These are phyloP conservation scores for Xylaria digitata DNA, from an alignment of 2,329 filamentous ascomycete species.

Conservation along the genomic window DNA sequence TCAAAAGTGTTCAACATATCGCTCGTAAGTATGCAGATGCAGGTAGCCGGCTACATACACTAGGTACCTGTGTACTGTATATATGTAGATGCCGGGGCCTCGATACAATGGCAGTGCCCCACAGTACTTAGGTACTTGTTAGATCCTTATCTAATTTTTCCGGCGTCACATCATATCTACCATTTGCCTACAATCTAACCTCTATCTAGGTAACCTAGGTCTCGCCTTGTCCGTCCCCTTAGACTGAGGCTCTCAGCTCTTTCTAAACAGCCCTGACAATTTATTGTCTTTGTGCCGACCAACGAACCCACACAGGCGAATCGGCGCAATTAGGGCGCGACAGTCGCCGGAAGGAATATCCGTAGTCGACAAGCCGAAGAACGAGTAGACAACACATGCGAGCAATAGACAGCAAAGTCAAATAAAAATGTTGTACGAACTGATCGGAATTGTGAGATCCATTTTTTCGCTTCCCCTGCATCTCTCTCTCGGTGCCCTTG, in stretches of 20 bases:
- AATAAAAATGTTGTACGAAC: constrained; percentile 84
- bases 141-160: constrained; percentile 8
- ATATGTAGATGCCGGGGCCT: too few species aligned
- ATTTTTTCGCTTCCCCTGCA: background rate
- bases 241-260: too few species aligned
- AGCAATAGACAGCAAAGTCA: background rate
- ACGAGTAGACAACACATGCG: background rate
- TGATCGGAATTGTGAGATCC: constrained; percentile 87
- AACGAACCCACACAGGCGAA: background rate
- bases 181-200: too few species aligned
- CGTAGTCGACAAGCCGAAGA: background rate
- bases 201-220: too few species aligned
- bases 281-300: background rate
- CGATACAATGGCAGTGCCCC: too few species aligned
- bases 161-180: too few species aligned
- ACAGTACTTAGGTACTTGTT: too few species aligned
- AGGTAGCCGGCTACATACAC: too few species aligned
- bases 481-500: background rate
- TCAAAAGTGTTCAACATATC: background rate
- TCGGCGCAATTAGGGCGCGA: background rate
- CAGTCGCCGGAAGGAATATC: background rate
- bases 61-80: too few species aligned
- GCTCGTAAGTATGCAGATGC: too few species aligned
- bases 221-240: background rate
- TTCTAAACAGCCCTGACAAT: background rate